A percentile compares a stretch with the other conserved stretches of the same genome.
Conservation (phyloP, 2,329 filamentous ascomycete species). For the Beauveria caledonica region DNA sequence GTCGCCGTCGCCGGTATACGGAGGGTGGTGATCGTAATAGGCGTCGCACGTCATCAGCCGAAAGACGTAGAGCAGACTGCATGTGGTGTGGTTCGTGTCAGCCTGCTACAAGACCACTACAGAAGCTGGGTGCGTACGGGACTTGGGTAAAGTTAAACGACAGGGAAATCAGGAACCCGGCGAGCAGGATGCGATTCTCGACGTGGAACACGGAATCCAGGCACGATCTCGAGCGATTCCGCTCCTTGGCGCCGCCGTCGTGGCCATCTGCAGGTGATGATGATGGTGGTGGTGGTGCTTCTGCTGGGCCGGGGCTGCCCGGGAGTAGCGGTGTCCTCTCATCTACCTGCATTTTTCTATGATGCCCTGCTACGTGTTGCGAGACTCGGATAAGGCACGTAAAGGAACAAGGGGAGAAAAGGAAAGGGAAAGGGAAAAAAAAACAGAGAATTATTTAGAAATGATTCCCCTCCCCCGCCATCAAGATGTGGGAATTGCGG, state of each 20-base stretch:
- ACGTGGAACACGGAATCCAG: slow-evolving; percentile 18
- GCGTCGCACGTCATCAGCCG: slow-evolving; percentile 64
- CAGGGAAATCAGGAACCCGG: slow-evolving; percentile 51
- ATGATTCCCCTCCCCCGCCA: neutral
- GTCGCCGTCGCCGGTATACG: slow-evolving; percentile 38
- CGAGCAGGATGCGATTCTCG: slow-evolving; percentile 44
- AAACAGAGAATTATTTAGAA: neutral
- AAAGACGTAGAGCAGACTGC: slow-evolving; percentile 53
- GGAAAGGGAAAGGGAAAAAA: neutral
- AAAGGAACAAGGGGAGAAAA: neutral
- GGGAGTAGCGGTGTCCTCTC: slow-evolving; percentile 8
- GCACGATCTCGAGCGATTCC: slow-evolving; percentile 13
- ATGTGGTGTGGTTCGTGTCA: neutral
- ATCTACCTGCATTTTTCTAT: neutral
- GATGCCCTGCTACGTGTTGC: neutral
- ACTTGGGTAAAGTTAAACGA: slow-evolving; percentile 43
- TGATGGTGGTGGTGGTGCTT: neutral
- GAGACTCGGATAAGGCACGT: neutral
- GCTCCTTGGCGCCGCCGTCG: neutral
- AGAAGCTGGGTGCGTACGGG: slow-evolving; percentile 27
- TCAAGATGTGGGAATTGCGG: neutral
- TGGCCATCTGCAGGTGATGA: neutral
- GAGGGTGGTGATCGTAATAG: slow-evolving; percentile 53
- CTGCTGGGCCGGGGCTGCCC: neutral
- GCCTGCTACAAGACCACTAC: no score